Percentiles rank a stretch among this genome's conserved stretches.
Evolutionary conservation across 139 green algal species (phyloP).

Genomic region (Auxenochlorella pyrenoidosa): DNA sequence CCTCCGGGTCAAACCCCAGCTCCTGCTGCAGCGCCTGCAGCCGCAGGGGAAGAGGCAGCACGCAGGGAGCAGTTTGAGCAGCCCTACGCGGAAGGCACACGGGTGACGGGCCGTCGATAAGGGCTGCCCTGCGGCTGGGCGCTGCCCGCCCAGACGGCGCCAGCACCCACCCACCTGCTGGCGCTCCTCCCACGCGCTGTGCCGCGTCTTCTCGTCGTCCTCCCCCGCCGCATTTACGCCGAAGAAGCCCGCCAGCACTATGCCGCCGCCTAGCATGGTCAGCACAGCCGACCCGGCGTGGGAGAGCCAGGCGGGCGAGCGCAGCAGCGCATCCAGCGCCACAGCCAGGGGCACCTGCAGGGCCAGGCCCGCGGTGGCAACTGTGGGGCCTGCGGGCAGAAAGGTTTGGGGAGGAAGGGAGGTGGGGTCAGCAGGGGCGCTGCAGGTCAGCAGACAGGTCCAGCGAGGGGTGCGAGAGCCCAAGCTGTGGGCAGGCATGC

Average conservation of each 20-base stretch:
- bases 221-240: slow-evolving; percentile 42
- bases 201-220: slow-evolving; percentile 26
- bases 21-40: slow-evolving; percentile 20
- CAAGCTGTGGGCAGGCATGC: too few relatives aligned
- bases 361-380: slow-evolving; percentile 87
- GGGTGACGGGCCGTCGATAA: too few relatives aligned
- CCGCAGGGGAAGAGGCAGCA: too few relatives aligned
- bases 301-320: slow-evolving; percentile 60
- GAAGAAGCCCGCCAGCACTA: slow-evolving; percentile 83
- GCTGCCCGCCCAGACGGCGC: background rate
- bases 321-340: slow-evolving; percentile 46
- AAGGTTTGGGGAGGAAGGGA: background rate
- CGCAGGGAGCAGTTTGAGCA: background rate
- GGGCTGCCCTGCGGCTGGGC: too few relatives aligned
- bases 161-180: slow-evolving; percentile 6
- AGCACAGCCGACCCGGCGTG: slow-evolving; percentile 40
- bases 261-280: slow-evolving; percentile 62
- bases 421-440: background rate
- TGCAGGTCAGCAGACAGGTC: background rate
- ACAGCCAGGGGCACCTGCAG: slow-evolving; percentile 81
- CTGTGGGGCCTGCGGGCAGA: slow-evolving; percentile 72
- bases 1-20: slow-evolving; percentile 3
- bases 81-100: too few relatives aligned
- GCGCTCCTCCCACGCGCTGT: slow-evolving; percentile 11
- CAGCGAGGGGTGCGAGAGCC: too few relatives aligned